Base-by-base conservation (phyloP, 2,329 filamentous ascomycete genomes). In the Apiospora hydei region DNA sequence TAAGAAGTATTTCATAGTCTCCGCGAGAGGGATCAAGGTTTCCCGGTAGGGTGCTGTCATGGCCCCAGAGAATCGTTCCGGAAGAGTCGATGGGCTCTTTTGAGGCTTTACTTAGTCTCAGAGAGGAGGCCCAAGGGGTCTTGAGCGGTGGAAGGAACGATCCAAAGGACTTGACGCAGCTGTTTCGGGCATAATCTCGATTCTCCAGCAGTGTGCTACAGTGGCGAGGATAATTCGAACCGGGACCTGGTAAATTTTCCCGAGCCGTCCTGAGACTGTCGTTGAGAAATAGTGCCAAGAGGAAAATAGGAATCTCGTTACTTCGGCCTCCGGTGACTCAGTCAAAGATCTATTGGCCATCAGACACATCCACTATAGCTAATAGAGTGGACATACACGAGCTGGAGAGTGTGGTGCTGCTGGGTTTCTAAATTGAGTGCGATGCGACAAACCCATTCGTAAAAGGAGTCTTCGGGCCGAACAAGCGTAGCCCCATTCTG, bases 81-180 rank as follows among this genome's bases (percentile, higher is more conserved):
- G 26, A 1, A 2, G 26, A 34, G 7, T 0, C 4, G 18, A 6
- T 0, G 30, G 34, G 26, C 0, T 8, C 51, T 1, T 34, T 14
- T 34, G 14, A 34, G 2, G 11, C 1, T 34, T 57, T 57, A 3
- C 10, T 6, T 14, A 24, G 49, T 30, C 49, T 53, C 49, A 30
- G 16, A 6, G 49, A 53, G 13, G 26, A 18, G 51, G 51, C 4
- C 11, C 30, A 13, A 57, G 51, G 6, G 51, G 51, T 8, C 16
- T 57, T 3, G 51, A 26, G 13, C 14, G 18, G 26, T 18, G 8
- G 14, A 13, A 57, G 14, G 51, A 26, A 7, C 24, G 13, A 34
- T 18, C 51, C 24, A 18, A 2, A 18, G 13, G 4, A 16, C 34
- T 6, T 34, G 13, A 8, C 1, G 5, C 1, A 4, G 3, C 26